These are phyloP conservation scores for Aspergillus calidoustus DNA, from an alignment of 2,329 filamentous ascomycete genomes.

Conservation along the genomic window DNA sequence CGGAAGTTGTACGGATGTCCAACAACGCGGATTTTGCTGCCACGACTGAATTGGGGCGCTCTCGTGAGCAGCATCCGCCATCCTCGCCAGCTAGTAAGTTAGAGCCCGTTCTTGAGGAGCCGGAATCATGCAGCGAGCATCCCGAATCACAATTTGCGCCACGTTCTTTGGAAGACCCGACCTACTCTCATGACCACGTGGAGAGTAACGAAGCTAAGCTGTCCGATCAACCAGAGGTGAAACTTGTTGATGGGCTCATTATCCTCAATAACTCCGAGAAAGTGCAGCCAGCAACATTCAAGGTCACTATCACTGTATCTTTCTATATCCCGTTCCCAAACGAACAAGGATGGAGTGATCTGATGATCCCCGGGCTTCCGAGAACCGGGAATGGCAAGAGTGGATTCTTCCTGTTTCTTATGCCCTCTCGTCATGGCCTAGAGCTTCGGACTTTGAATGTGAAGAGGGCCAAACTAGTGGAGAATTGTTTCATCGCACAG, in stretches of 20 bases:
- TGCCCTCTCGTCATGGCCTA: conserved; percentile 32
- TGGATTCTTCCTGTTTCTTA: conserved; percentile 36
- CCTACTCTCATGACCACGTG: background rate
- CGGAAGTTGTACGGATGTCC: background rate
- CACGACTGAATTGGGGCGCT: background rate
- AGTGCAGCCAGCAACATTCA: conserved; percentile 25
- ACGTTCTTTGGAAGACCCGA: background rate
- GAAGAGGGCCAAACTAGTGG: conserved; percentile 30
- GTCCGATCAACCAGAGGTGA: conserved; percentile 21
- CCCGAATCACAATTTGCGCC: background rate
- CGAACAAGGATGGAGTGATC: conserved; percentile 32
- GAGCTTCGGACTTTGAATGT: conserved; percentile 36
- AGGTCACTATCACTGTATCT: conserved; percentile 25
- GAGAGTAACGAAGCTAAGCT: background rate
- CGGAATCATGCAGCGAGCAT: background rate
- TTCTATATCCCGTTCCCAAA: conserved; percentile 24
- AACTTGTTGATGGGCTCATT: conserved; percentile 25
- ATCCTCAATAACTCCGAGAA: conserved; percentile 23
- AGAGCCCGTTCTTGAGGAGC: background rate
- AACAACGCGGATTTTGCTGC: background rate
- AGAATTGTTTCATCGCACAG: conserved; percentile 37
- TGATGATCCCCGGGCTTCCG: conserved; percentile 36
- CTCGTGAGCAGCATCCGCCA: background rate
- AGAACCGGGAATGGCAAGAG: conserved; percentile 27
- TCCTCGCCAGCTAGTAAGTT: background rate